phyloP scores from a whole-genome alignment of 768 basidiomycete species.

The Coprinopsis strossmayeri region DNA sequence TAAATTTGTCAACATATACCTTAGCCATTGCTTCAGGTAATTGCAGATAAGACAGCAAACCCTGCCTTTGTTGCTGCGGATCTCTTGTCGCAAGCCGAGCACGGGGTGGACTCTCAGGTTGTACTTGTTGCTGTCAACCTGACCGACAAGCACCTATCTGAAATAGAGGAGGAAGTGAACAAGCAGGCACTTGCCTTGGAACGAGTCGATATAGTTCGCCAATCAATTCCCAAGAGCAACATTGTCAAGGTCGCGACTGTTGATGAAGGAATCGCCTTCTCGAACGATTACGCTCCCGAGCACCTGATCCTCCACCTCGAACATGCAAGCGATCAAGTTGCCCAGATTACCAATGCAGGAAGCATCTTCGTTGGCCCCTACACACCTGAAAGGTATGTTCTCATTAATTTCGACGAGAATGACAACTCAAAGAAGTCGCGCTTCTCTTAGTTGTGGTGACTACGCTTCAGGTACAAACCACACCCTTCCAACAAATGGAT shows the following conservation, averaged over 20 bases:
- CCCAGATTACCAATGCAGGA: slow-evolving; percentile 82
- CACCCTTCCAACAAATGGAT: slow-evolving; percentile 93
- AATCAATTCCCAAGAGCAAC: slow-evolving; percentile 86
- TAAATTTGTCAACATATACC: background rate
- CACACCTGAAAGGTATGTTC: slow-evolving; percentile 86
- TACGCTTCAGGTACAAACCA: slow-evolving; percentile 99
- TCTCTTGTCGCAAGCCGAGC: slow-evolving; percentile 95
- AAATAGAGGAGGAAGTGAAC: slow-evolving; percentile 82
- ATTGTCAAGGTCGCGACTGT: slow-evolving; percentile 68
- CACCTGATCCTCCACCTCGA: slow-evolving; percentile 90
- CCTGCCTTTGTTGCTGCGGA: slow-evolving; percentile 95
- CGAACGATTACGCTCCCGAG: slow-evolving; percentile 97
- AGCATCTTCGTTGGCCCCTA: slow-evolving; percentile 95
- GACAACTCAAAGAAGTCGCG: too few species aligned
- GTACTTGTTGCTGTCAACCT: slow-evolving; percentile 83
- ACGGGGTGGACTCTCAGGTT: slow-evolving; percentile 97
- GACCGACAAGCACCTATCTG: slow-evolving; percentile 49
- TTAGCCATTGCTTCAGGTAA: slow-evolving; percentile 53
- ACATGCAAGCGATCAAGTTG: slow-evolving; percentile 58
- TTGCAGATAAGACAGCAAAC: slow-evolving; percentile 83
- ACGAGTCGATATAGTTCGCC: slow-evolving; percentile 83
- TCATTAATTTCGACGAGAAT: slow-evolving; percentile 1
- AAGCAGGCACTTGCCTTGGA: slow-evolving; percentile 79
- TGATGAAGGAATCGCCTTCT: slow-evolving; percentile 79
- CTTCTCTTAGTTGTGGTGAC: slow-evolving; percentile 93